Evolutionary conservation across 306 rosid genomes (phyloP), one percentile per base, ranked within the genome.

Genomic region (Cyclanthera cordifolia): DNA sequence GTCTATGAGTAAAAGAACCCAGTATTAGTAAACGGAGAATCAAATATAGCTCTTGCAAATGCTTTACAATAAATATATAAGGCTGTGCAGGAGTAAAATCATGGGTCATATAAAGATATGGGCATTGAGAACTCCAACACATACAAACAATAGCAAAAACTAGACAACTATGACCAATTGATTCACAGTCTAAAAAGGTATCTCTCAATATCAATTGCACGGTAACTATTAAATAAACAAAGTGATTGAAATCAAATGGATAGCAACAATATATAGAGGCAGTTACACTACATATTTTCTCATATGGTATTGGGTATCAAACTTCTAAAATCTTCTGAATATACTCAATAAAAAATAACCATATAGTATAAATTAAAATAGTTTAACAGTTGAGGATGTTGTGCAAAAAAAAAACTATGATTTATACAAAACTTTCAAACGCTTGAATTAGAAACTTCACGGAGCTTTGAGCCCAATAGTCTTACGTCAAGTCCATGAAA

Each of bases 1-100:
- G 57, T 60, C 99, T 93, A 68, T 72, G 71, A 73, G 67, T 54
- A 61, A 48, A 43, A 73, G 34, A 23, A 72, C 17, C 24, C 53
- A 7, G 17, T 16, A 58, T 55, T 24, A 43, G 56, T n/a, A 53
- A 73, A 52, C 15, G 43, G 21, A 30, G 21, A 39, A 28, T 46
- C 0, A 9, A 28, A 7, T 24, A 8, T 25, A 27, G 28, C n/a
- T 27, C 55, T 30, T 50, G 59, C 30, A 13, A 69, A 69, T 49
- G 59, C 19, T 1, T 48, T 43, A 43, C 28, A 16, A 4, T 32
- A 72, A 24, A 17, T 19, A 16, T 17, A 53, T 24, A 72, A 23
- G 34, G 53, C 28, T 51, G 50, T 20, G 17, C 34, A 39, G 48
- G 11, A 45, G 65, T 20, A 64, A 64, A 64, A 41, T 0, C 34